phyloP scores from a whole-genome alignment of 352 stramenopile genomes.

The Phytophthora capsici region DNA sequence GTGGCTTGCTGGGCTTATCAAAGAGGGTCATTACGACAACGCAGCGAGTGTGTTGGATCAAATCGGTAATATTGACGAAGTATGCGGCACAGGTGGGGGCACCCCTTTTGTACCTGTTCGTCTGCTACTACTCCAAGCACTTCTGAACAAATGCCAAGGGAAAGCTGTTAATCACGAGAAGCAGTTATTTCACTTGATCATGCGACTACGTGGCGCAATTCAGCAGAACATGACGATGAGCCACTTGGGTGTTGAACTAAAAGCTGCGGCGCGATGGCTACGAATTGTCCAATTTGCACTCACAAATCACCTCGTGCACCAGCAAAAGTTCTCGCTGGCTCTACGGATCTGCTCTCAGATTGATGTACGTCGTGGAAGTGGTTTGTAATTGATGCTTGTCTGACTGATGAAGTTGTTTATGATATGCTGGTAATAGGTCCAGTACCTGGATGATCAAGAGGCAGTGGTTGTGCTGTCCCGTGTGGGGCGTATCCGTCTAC shows the following conservation, averaged over 20 bases:
- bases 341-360: conserved; percentile 73
- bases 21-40: conserved; percentile 81
- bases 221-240: conserved; percentile 35
- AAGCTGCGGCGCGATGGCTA: conserved; percentile 52
- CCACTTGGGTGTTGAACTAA: conserved; percentile 42
- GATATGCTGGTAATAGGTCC: conserved; percentile 34
- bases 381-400: background rate
- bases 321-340: conserved; percentile 75
- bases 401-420: conserved; percentile 9
- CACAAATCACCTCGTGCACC: conserved; percentile 71
- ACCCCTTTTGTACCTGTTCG: conserved; percentile 64
- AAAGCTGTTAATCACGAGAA: conserved; percentile 65
- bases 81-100: conserved; percentile 20
- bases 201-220: conserved; percentile 40
- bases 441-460: conserved; percentile 47
- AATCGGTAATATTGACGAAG: conserved; percentile 67
- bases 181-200: conserved; percentile 66
- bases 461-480: conserved; percentile 62
- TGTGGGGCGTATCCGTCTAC: conserved; percentile 71
- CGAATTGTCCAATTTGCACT: conserved; percentile 71
- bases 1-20: conserved; percentile 82
- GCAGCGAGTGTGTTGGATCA: conserved; percentile 74
- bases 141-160: conserved; percentile 78
- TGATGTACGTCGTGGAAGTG: conserved; percentile 43
- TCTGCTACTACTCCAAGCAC: conserved; percentile 63